Evolutionary conservation across 2,329 filamentous ascomycete species (phyloP), one percentile per base, ranked within the genome.

Genomic region (Lecanicillium sp.): DNA sequence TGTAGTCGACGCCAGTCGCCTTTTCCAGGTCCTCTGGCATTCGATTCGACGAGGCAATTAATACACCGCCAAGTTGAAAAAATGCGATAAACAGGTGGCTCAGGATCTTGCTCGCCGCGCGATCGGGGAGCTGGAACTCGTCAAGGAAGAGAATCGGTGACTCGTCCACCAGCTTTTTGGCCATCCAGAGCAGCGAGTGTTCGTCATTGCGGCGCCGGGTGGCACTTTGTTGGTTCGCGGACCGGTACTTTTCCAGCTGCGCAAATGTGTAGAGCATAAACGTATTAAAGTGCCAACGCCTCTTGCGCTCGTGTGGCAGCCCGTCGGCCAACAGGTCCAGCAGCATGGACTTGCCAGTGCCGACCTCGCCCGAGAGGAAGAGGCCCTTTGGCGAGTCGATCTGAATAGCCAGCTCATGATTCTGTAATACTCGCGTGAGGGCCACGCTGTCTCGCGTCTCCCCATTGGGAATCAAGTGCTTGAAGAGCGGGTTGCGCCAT

Each of bases 261-360:
- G 86, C 83, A 39, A 90, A 74, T 0, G 80, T 82, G 55, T 90
- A 83, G 8, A 91, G 71, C 85, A 93, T 93, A 58, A 93, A 93
- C 0, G 85, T 89, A 61, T 88, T 89, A 66, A 90, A 93, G 60
- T 91, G 87, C 81, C 84, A 90, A 51, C 86, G 72, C 56, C 77
- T 73, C 68, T 91, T 91, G 58, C 81, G 83, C 37, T 74, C 70
- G 14, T 81, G 89, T 1, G 87, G 87, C 4, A 93, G 67, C 43
- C 84, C 85, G 44, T 89, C 83, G 12, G 86, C 85, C n/a, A 93
- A 79, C 0, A 93, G 69, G 58, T 91, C 87, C 12, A 90, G 74
- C n/a, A 93, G 75, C 85, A 93, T 90, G 5, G 81, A 86, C 62
- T 93, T 93, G 12, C 87, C 87, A 0, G 85, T 89, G 10, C 87